Conservation (phyloP, 768 basidiomycete genomes). For the Mycena galericulata region DNA sequence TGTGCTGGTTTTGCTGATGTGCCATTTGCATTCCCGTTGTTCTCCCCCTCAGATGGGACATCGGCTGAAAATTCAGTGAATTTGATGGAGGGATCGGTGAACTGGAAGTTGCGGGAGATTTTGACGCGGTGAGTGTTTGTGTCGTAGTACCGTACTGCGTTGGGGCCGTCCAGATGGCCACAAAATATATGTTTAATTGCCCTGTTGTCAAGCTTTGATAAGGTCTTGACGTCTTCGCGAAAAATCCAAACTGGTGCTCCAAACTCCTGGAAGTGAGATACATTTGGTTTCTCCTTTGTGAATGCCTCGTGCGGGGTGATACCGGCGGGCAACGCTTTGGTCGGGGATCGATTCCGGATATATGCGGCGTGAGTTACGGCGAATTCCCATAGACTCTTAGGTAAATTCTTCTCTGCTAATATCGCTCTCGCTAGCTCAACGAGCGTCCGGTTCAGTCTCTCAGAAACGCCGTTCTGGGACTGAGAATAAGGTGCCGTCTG, state of each 20-base stretch:
- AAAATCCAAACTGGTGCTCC: slow-evolving; percentile 25
- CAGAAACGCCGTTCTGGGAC: slow-evolving; percentile 53
- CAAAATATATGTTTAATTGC: slow-evolving; percentile 21
- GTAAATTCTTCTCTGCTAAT: slow-evolving; percentile 40
- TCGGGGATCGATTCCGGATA: slow-evolving; percentile 31
- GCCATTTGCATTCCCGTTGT: not conserved
- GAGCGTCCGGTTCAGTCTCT: slow-evolving; percentile 47
- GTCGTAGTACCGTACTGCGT: slow-evolving; percentile 26
- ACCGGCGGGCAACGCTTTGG: not conserved
- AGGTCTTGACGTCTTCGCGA: not conserved
- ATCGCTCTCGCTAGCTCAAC: slow-evolving; percentile 45
- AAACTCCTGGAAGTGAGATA: slow-evolving; percentile 19
- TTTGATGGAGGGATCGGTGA: no score
- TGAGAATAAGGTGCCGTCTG: slow-evolving; percentile 49
- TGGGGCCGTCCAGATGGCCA: slow-evolving; percentile 1
- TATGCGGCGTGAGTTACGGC: slow-evolving; percentile 37
- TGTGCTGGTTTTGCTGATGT: not conserved
- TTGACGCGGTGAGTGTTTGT: not conserved
- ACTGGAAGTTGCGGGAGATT: not conserved
- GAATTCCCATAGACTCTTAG: slow-evolving; percentile 36
- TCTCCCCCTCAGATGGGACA: not conserved
- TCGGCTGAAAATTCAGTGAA: not conserved
- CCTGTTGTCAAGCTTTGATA: slow-evolving; percentile 14
- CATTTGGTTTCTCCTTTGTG: slow-evolving; percentile 6
- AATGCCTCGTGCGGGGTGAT: slow-evolving; percentile 12